A percentile compares a stretch with the other conserved stretches of the same genome.
Evolutionary conservation across 2,329 filamentous ascomycete species (phyloP).

Genomic region (Coleophoma eucalyptorum): DNA sequence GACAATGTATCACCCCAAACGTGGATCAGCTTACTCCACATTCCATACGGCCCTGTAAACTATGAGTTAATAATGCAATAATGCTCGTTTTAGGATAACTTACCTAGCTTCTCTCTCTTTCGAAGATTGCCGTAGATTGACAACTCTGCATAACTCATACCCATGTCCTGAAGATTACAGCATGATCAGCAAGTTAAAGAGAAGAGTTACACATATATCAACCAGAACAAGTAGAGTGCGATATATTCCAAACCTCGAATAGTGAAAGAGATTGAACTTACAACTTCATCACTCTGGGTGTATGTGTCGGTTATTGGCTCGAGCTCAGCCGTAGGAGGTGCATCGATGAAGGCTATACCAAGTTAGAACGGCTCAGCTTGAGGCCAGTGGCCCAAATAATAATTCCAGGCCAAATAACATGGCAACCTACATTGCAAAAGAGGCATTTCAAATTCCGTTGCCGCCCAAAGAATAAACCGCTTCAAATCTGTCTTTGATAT

Average conservation of each 20-base stretch:
- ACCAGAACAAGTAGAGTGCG: too few relatives aligned
- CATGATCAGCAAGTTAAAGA: too few relatives aligned
- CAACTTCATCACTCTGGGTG: slow-evolving; percentile 40
- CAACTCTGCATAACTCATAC: slow-evolving; percentile 48
- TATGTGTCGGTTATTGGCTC: slow-evolving; percentile 64
- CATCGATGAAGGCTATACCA: not conserved
- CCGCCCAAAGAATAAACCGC: slow-evolving; percentile 65
- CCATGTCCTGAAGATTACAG: slow-evolving; percentile 35
- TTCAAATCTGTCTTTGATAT: slow-evolving; percentile 63
- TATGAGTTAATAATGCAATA: slow-evolving; percentile 23
- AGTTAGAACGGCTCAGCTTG: not conserved
- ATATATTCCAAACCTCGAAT: too few relatives aligned
- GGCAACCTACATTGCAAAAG: slow-evolving; percentile 41
- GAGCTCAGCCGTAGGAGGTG: slow-evolving; percentile 54
- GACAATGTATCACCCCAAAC: slow-evolving; percentile 37
- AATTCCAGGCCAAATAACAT: not conserved
- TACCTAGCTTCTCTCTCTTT: slow-evolving; percentile 26
- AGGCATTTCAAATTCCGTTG: slow-evolving; percentile 54
- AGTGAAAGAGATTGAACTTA: too few relatives aligned
- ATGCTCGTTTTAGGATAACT: slow-evolving; percentile 42
- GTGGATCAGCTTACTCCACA: slow-evolving; percentile 42
- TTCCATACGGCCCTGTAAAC: slow-evolving; percentile 33
- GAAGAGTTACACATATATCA: too few relatives aligned
- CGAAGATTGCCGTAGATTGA: slow-evolving; percentile 33
- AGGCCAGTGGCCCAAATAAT: not conserved